Conservation (phyloP, 2,329 filamentous ascomycete genomes). For the Diaporthe citrichinensis region DNA sequence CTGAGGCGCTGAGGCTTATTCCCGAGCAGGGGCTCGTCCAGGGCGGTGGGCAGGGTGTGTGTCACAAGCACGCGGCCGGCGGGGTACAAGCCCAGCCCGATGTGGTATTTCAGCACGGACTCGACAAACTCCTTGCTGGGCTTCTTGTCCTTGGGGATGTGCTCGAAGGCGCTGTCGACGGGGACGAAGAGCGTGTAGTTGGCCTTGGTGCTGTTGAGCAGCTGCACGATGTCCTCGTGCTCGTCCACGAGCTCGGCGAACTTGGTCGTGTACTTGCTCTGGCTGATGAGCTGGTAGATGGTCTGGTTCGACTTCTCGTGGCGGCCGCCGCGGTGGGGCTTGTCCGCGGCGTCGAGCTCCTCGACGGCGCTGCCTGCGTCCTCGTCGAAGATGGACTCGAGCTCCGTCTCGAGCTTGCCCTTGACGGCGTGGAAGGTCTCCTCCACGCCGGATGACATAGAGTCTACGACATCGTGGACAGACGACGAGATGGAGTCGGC, state of each 20-base stretch:
- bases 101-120: slow-evolving; percentile 80
- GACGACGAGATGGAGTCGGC: slow-evolving; percentile 37
- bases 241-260: slow-evolving; percentile 83
- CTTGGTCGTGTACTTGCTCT: slow-evolving; percentile 82
- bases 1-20: slow-evolving; percentile 80
- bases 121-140: slow-evolving; percentile 79
- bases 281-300: slow-evolving; percentile 84
- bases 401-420: slow-evolving; percentile 34
- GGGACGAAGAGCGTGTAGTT: slow-evolving; percentile 90
- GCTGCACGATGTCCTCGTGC: slow-evolving; percentile 77
- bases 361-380: slow-evolving; percentile 31
- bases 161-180: slow-evolving; percentile 80
- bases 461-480: slow-evolving; percentile 39
- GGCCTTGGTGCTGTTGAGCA: slow-evolving; percentile 80
- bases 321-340: slow-evolving; percentile 32
- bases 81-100: slow-evolving; percentile 77
- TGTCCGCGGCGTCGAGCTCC: slow-evolving; percentile 20
- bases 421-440: slow-evolving; percentile 41
- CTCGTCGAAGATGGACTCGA: slow-evolving; percentile 53
- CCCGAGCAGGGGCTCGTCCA: slow-evolving; percentile 72
- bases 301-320: slow-evolving; percentile 73
- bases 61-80: slow-evolving; percentile 75
- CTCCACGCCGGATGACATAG: slow-evolving; percentile 38
- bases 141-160: slow-evolving; percentile 68
- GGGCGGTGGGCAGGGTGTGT: slow-evolving; percentile 81